phyloP scores from a whole-genome alignment of 2,329 filamentous ascomycete species.

The Arthrobotrys iridis region DNA sequence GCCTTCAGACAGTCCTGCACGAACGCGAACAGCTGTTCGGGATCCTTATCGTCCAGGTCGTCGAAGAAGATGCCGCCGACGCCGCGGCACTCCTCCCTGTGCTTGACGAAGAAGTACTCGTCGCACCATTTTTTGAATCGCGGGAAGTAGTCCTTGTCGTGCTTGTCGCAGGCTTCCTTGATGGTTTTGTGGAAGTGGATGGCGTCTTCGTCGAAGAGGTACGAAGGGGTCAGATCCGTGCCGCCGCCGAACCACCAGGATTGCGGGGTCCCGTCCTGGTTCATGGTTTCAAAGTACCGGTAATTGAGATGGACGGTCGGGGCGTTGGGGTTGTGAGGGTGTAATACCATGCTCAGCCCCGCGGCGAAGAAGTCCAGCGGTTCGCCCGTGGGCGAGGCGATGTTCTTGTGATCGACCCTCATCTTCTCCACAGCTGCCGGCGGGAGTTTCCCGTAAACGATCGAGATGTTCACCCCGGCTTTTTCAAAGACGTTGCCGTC shows the following conservation, averaged over 20 bases:
- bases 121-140: constrained; percentile 99
- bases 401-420: constrained; percentile 91
- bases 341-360: constrained; percentile 89
- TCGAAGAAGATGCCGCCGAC: constrained; percentile 99
- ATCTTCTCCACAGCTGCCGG: constrained; percentile 89
- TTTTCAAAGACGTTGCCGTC: constrained; percentile 98
- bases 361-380: constrained; percentile 94
- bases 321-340: constrained; percentile 94
- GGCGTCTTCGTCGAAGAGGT: constrained; percentile 96
- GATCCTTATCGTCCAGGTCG: constrained; percentile 86
- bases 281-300: constrained; percentile 96
- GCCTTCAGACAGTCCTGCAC: constrained; percentile 83
- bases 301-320: constrained; percentile 98
- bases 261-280: constrained; percentile 80
- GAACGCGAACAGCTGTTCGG: constrained; percentile 90
- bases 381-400: constrained; percentile 78
- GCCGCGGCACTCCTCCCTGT: constrained; percentile 85
- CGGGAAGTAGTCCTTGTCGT: constrained; percentile 90
- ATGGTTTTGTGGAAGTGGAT: constrained; percentile 95
- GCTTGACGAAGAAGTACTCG: constrained; percentile 94
- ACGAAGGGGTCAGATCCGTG: constrained; percentile 89
- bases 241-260: constrained; percentile 99
- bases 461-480: constrained; percentile 91
- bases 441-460: constrained; percentile 91
- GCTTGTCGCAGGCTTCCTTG: constrained; percentile 90